Base-by-base conservation (phyloP, 306 rosid species). In the Quercus glauca region DNA sequence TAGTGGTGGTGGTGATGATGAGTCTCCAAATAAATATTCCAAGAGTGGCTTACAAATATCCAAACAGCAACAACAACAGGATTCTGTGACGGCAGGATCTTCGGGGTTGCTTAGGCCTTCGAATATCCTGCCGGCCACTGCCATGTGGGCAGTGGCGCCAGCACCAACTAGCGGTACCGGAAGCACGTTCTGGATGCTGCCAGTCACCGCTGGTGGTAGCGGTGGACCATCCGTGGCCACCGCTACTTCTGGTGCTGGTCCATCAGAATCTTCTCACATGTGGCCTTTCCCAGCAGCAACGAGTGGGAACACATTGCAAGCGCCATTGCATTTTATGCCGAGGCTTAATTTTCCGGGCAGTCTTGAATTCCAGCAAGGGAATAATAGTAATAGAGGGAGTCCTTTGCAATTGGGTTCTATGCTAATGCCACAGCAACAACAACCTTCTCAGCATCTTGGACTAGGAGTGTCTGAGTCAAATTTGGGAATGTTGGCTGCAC, bases 161-260 rank as follows among this genome's bases (percentile, higher is more conserved):
- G 84, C 83, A 8, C 82, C 92, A 0, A 63, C 78, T 2, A 88
- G 86, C 6, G 90, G 90, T 3, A 79, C 92, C 2, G 90, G 93
- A 4, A 94, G 84, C 87, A 84, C 98, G 58, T 89, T 94, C 49
- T 94, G 98, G 98, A 94, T 94, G 98, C 83, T 94, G 4, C 98
- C 92, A 0, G 94, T 90, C 0, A 75, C 83, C 0, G 83, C 92
- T 6, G 83, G 84, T 5, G 81, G 84, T 5, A 79, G 80, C 1
- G 86, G 82, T 1, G 91, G 73, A 0, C 64, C 80, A 0, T 77
- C 81, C 6, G 72, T 82, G 9, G 72, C 81, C 4, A 25, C 60
- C 5, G 59, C 31, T 5, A 75, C 79, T 1, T 78, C 85, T 9
- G 89, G 76, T 0, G 77, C 75, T 4, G 84, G 88, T 15, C 74